These are phyloP conservation scores for Scheffersomyces lignicola DNA, from an alignment of 1,139 yeast species.

Conservation along the genomic window DNA sequence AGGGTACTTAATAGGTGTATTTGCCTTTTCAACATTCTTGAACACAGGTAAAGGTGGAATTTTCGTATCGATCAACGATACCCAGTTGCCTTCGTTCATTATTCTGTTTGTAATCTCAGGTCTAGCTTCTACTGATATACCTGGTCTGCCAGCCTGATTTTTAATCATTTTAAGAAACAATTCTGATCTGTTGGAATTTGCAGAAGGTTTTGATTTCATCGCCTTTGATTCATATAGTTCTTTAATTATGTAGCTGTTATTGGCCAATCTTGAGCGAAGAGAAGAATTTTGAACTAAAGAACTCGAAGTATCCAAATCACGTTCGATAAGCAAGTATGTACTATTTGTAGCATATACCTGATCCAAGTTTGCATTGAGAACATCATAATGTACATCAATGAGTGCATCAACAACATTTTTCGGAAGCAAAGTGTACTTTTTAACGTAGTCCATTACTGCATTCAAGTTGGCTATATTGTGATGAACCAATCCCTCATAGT, in stretches of 20 bases:
- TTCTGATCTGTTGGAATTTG: slow-evolving; percentile 18
- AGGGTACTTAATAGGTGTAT: slow-evolving; percentile 34
- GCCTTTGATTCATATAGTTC: slow-evolving; percentile 12
- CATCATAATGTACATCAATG: slow-evolving; percentile 20
- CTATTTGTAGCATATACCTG: slow-evolving; percentile 12
- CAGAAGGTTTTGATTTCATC: slow-evolving; percentile 7
- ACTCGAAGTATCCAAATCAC: slow-evolving; percentile 26
- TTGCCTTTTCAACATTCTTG: slow-evolving; percentile 62
- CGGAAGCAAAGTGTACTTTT: slow-evolving; percentile 47
- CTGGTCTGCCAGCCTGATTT: slow-evolving; percentile 63
- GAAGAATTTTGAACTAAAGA: slow-evolving; percentile 27
- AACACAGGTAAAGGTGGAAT: slow-evolving; percentile 52
- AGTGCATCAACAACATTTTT: slow-evolving; percentile 44
- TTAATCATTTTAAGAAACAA: slow-evolving; percentile 31
- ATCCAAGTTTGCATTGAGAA: slow-evolving; percentile 26
- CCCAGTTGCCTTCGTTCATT: slow-evolving; percentile 25
- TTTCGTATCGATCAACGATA: slow-evolving; percentile 22
- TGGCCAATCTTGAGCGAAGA: slow-evolving; percentile 24
- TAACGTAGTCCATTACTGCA: slow-evolving; percentile 43
- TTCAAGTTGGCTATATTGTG: slow-evolving; percentile 45
- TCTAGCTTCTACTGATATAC: slow-evolving; percentile 46
- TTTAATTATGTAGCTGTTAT: slow-evolving; percentile 19
- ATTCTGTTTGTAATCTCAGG: slow-evolving; percentile 58
- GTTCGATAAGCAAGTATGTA: slow-evolving; percentile 21
- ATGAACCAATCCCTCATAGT: slow-evolving; percentile 46